Evolutionary conservation across 1,284 basidiomycete species (phyloP).

Genomic region (Veloboletus limbatus): DNA sequence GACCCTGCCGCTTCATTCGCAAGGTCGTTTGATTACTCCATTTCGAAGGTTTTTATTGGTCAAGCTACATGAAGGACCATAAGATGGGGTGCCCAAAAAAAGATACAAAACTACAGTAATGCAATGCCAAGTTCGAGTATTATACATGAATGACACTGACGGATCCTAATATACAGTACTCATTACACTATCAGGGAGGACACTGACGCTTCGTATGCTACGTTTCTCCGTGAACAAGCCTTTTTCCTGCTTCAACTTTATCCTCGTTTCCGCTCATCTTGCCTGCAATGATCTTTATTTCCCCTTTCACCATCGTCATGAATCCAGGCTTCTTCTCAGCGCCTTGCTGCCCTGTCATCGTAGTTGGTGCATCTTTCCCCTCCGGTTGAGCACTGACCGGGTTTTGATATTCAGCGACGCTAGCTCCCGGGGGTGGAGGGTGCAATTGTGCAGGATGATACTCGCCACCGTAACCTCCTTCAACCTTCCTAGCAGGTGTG

Average conservation of each 20-base stretch:
- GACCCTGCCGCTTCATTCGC: too few relatives aligned
- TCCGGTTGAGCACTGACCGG: not conserved
- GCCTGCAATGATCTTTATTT: constrained; percentile 44
- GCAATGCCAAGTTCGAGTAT: constrained; percentile 7
- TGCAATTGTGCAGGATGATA: constrained; percentile 32
- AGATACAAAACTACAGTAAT: too few relatives aligned
- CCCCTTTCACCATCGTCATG: constrained; percentile 44
- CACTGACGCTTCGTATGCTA: constrained; percentile 11
- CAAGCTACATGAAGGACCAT: too few relatives aligned
- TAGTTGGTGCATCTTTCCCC: not conserved
- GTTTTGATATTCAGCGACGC: constrained; percentile 17
- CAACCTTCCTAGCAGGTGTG: not conserved
- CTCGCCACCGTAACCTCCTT: constrained; percentile 13
- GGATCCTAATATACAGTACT: constrained; percentile 7
- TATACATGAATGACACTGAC: constrained; percentile 3
- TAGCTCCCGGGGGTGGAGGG: constrained; percentile 23
- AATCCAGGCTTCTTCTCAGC: constrained; percentile 35
- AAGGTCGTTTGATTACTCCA: too few relatives aligned
- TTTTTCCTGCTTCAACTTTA: constrained; percentile 42
- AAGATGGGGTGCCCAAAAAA: too few relatives aligned
- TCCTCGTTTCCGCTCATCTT: constrained; percentile 41
- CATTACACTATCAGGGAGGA: not conserved
- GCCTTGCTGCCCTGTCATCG: constrained; percentile 4
- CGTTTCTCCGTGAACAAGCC: constrained; percentile 27
- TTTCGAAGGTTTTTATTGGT: too few relatives aligned